Evolutionary conservation across 1,284 basidiomycete species (phyloP).

Genomic region (Ceratobasidium theobromae): DNA sequence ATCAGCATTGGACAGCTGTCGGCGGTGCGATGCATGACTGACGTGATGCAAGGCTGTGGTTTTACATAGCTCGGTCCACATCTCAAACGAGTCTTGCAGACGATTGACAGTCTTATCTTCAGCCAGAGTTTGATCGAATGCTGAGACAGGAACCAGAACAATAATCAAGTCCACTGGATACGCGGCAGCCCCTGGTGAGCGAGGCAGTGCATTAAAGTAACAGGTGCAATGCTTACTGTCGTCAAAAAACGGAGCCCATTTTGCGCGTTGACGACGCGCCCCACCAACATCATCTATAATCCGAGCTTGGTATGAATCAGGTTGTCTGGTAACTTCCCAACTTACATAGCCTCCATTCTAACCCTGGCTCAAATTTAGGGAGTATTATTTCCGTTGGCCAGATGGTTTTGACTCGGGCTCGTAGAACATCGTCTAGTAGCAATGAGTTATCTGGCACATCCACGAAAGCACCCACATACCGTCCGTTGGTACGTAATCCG

Average conservation of each 20-base stretch:
- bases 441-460: neutral
- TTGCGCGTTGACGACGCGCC: constrained; percentile 30
- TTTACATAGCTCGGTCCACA: constrained; percentile 60
- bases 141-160: constrained; percentile 52
- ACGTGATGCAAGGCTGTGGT: constrained; percentile 18
- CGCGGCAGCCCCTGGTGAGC: neutral
- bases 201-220: neutral
- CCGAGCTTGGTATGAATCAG: neutral
- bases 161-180: constrained; percentile 22
- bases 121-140: constrained; percentile 61
- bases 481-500: constrained; percentile 12
- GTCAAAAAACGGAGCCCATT: constrained; percentile 35
- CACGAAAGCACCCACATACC: neutral
- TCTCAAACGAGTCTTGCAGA: constrained; percentile 58
- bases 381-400: constrained; percentile 14
- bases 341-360: constrained; percentile 24
- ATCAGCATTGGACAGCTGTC: neutral
- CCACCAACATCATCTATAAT: constrained; percentile 35
- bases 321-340: neutral
- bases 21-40: neutral
- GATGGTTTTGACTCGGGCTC: constrained; percentile 21
- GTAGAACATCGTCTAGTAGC: constrained; percentile 9
- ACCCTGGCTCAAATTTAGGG: constrained; percentile 12
- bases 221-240: constrained; percentile 21
- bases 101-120: constrained; percentile 62